Evolutionary conservation across 768 basidiomycete species (phyloP).

Genomic region (Mycena floridula): DNA sequence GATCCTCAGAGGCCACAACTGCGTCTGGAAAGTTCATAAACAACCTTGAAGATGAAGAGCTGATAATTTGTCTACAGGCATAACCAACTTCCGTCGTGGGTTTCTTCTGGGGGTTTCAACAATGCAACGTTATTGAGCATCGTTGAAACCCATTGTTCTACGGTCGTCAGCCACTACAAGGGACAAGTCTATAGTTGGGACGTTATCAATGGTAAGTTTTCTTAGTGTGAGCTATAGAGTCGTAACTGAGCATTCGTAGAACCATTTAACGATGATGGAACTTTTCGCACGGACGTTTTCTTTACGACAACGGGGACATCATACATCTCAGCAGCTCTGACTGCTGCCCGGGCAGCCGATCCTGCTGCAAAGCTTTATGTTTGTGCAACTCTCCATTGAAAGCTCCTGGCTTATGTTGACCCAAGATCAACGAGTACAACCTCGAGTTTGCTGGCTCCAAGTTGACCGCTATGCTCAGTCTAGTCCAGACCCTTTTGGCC

Average conservation of each 20-base stretch:
- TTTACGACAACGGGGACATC: conserved; percentile 40
- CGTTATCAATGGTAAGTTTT: conserved; percentile 38
- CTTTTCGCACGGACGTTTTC: conserved; percentile 47
- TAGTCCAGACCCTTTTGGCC: conserved; percentile 41
- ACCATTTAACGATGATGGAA: conserved; percentile 58
- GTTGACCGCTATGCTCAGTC: conserved; percentile 47
- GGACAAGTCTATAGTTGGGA: conserved; percentile 41
- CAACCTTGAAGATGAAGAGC: conserved; percentile 16
- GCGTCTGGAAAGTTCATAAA: neutral
- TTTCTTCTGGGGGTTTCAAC: conserved; percentile 21
- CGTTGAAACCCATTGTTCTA: conserved; percentile 27
- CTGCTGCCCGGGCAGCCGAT: conserved; percentile 48
- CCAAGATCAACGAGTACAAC: conserved; percentile 18
- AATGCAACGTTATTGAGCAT: conserved; percentile 22
- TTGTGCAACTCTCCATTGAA: conserved; percentile 14
- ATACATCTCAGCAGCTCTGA: conserved; percentile 48
- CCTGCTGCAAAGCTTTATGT: conserved; percentile 52
- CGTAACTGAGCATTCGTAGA: conserved; percentile 21
- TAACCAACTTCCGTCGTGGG: conserved; percentile 36
- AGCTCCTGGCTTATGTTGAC: neutral
- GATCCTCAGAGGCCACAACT: conserved; percentile 32
- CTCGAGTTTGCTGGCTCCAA: conserved; percentile 42
- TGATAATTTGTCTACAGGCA: conserved; percentile 44
- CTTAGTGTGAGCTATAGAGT: neutral
- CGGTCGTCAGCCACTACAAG: conserved; percentile 30